phyloP scores from a whole-genome alignment of 345 rosid species.

The Geranium brycei region DNA sequence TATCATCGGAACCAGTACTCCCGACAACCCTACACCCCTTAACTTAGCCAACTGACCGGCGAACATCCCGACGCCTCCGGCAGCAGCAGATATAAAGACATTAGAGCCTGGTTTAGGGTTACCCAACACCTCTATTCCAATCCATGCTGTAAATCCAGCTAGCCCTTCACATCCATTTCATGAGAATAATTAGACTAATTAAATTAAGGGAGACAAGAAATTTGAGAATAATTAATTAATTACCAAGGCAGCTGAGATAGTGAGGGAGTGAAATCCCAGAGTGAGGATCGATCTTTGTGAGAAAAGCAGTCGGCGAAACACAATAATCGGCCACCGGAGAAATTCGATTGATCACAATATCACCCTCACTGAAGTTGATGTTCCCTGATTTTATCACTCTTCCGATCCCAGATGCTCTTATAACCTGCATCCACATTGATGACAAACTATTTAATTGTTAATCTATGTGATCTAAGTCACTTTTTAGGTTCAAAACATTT shows the following conservation, averaged over 20 bases:
- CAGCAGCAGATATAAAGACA: conserved; percentile 38
- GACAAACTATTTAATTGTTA: background rate
- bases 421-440: conserved; percentile 6
- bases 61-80: conserved; percentile 42
- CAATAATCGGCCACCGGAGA: conserved; percentile 23
- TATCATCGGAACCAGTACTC: conserved; percentile 37
- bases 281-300: conserved; percentile 12
- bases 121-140: conserved; percentile 29
- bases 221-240: background rate
- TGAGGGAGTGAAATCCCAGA: conserved; percentile 15
- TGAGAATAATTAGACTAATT: no score
- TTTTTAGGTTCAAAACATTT: no score
- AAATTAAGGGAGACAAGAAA: background rate
- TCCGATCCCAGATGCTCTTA: conserved; percentile 22
- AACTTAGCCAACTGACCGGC: conserved; percentile 45
- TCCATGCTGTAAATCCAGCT: conserved; percentile 41
- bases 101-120: conserved; percentile 25
- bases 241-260: conserved; percentile 27
- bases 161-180: conserved; percentile 11
- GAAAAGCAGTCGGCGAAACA: conserved; percentile 13
- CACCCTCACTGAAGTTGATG: conserved; percentile 14
- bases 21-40: conserved; percentile 38
- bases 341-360: conserved; percentile 11
- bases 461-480: no score
- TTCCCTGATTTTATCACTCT: conserved; percentile 26